Conservation (phyloP, 257 asterid species). For the Coffea eugenioides region DNA sequence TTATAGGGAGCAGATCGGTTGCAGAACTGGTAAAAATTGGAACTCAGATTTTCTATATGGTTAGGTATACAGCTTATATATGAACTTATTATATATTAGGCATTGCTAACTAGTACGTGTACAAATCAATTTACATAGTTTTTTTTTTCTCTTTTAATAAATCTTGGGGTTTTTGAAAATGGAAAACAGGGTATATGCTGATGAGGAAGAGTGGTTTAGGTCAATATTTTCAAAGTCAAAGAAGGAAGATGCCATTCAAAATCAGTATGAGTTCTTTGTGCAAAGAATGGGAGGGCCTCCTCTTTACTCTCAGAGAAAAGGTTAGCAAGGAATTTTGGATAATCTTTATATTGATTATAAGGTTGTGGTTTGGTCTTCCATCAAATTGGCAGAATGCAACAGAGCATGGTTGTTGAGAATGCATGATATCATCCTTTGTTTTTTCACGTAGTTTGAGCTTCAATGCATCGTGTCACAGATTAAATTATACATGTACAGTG, state of each 20-base stretch:
- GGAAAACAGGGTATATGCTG: conserved; percentile 72
- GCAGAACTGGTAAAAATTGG: neutral
- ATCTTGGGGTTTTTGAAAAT: neutral
- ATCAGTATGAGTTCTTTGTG: conserved; percentile 88
- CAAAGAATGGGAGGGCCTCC: conserved; percentile 99
- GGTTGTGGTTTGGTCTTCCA: neutral
- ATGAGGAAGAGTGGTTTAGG: conserved; percentile 92
- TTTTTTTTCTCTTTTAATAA: neutral
- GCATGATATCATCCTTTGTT: too few relatives aligned
- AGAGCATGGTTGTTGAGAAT: neutral
- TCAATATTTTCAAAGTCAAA: conserved; percentile 74
- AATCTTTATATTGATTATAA: neutral
- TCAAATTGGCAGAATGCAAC: neutral
- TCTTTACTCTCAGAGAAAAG: conserved; percentile 79
- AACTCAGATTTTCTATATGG: neutral
- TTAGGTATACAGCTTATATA: neutral
- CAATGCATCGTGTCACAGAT: too few relatives aligned
- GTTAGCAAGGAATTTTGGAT: conserved; percentile 26
- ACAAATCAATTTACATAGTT: neutral
- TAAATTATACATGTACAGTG: too few relatives aligned
- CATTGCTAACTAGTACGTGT: neutral
- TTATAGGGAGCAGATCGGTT: neutral
- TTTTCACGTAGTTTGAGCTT: too few relatives aligned
- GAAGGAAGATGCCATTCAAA: conserved; percentile 94
- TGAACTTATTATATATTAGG: neutral